Evolutionary conservation across 306 rosid genomes (phyloP).

Genomic region (Corylus heterophylla): DNA sequence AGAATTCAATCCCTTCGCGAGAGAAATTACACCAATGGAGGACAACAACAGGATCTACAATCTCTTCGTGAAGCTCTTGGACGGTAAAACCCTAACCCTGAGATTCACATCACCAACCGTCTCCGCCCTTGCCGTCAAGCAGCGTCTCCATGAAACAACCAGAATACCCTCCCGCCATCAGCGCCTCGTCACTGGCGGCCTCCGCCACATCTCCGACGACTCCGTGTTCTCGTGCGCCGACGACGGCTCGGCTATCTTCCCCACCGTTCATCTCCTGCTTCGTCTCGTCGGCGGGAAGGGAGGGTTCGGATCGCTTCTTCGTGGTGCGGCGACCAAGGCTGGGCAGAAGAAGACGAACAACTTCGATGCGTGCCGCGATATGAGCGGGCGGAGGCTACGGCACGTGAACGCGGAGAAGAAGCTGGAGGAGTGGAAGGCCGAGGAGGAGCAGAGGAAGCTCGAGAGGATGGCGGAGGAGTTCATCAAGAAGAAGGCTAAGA

Average conservation of each 20-base stretch:
- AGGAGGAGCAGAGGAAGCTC: conserved; percentile 68
- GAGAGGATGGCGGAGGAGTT: conserved; percentile 84
- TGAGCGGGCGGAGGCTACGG: conserved; percentile 94
- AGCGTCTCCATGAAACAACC: conserved; percentile 60
- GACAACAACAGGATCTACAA: conserved; percentile 42
- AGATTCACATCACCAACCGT: conserved; percentile 52
- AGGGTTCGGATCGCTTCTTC: conserved; percentile 88
- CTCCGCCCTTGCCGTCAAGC: conserved; percentile 46
- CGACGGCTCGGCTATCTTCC: conserved; percentile 40
- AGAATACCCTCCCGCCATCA: conserved; percentile 66
- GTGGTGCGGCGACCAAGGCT: conserved; percentile 93
- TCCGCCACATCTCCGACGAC: conserved; percentile 47
- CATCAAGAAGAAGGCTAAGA: conserved; percentile 71
- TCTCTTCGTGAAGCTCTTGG: conserved; percentile 74
- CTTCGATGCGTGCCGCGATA: conserved; percentile 94
- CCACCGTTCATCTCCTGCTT: conserved; percentile 63
- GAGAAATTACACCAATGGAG: conserved; percentile 40
- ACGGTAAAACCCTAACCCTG: conserved; percentile 84
- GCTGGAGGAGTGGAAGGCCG: conserved; percentile 87
- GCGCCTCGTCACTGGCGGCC: conserved; percentile 68
- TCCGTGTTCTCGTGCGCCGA: conserved; percentile 48
- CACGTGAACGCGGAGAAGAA: conserved; percentile 97
- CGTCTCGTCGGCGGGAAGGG: conserved; percentile 91
- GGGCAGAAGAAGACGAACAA: conserved; percentile 98
- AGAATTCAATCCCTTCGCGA: conserved; percentile 25